A percentile compares a stretch with the other conserved stretches of the same genome.
Evolutionary conservation across 1,284 basidiomycete species (phyloP).

Genomic region (Irpex sp.): DNA sequence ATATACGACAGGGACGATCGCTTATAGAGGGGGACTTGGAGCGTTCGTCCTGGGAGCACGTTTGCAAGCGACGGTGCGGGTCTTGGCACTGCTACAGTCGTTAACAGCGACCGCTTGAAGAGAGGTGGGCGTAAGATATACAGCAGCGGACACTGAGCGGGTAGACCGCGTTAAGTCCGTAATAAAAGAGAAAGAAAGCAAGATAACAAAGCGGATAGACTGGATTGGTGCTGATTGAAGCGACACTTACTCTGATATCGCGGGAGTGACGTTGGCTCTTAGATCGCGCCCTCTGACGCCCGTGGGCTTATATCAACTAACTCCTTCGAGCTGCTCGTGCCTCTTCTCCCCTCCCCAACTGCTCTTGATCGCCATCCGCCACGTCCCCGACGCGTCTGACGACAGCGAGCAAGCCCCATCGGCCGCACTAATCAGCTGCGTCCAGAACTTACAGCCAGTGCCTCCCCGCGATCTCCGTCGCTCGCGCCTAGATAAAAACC

Average conservation of each 20-base stretch:
- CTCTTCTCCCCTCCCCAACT: conserved; percentile 7
- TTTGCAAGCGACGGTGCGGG: neutral
- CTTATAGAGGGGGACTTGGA: neutral
- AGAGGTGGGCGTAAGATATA: neutral
- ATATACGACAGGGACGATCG: neutral
- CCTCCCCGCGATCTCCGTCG: conserved; percentile 2
- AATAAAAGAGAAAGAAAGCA: neutral
- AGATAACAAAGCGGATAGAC: neutral
- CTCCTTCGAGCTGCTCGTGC: conserved; percentile 12
- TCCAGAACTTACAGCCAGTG: neutral
- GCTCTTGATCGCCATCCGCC: neutral
- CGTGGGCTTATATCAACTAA: conserved; percentile 10
- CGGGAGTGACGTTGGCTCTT: neutral
- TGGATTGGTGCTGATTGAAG: neutral
- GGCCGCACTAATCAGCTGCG: neutral
- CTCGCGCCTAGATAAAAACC: conserved; percentile 6
- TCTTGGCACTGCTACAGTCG: neutral
- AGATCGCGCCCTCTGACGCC: conserved; percentile 6
- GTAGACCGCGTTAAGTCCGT: conserved; percentile 24
- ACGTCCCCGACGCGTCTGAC: neutral
- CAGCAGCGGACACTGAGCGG: conserved; percentile 20
- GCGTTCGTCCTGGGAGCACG: neutral
- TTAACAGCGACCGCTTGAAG: neutral
- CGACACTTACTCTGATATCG: neutral
- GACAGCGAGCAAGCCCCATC: neutral